Conservation (phyloP, 768 basidiomycete species). For the Crassisporium funariophilum region DNA sequence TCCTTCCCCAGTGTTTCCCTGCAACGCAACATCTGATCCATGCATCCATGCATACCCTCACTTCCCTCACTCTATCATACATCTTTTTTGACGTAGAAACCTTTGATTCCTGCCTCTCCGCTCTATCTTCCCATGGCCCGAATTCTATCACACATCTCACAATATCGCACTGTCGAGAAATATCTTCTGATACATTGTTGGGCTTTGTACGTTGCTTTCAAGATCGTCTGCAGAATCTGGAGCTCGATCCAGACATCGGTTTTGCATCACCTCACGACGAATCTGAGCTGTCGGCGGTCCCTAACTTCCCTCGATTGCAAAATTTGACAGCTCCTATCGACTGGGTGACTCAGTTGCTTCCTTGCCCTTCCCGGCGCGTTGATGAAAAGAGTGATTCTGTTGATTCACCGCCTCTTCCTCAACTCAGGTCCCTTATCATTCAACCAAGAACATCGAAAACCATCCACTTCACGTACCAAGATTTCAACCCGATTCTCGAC, state of each 20-base stretch:
- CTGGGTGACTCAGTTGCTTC: constrained; percentile 5
- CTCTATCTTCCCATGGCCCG: not conserved
- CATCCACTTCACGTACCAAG: constrained; percentile 4
- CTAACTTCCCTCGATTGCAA: not conserved
- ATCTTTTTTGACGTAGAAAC: constrained; percentile 8
- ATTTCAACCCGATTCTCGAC: constrained; percentile 1
- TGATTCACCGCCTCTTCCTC: not conserved
- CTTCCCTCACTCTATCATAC: constrained; percentile 8
- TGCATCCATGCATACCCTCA: constrained; percentile 6
- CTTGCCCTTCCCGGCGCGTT: not conserved
- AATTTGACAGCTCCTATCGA: constrained; percentile 10
- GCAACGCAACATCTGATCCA: constrained; percentile 3
- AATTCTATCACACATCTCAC: constrained; percentile 6
- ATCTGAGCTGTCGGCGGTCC: not conserved
- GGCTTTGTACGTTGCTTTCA: constrained; percentile 6
- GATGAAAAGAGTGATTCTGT: not conserved
- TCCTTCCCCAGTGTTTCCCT: constrained; percentile 11
- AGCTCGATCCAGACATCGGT: constrained; percentile 4
- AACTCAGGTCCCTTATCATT: constrained; percentile 2
- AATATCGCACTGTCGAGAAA: constrained; percentile 3
- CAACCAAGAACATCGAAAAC: not conserved
- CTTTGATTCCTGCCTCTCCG: constrained; percentile 7
- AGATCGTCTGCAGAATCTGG: constrained; percentile 7
- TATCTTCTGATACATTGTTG: constrained; percentile 1
- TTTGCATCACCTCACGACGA: not conserved